These are phyloP conservation scores for Thermomyces lanuginosus DNA, from an alignment of 2,329 filamentous ascomycete genomes.

Conservation along the genomic window DNA sequence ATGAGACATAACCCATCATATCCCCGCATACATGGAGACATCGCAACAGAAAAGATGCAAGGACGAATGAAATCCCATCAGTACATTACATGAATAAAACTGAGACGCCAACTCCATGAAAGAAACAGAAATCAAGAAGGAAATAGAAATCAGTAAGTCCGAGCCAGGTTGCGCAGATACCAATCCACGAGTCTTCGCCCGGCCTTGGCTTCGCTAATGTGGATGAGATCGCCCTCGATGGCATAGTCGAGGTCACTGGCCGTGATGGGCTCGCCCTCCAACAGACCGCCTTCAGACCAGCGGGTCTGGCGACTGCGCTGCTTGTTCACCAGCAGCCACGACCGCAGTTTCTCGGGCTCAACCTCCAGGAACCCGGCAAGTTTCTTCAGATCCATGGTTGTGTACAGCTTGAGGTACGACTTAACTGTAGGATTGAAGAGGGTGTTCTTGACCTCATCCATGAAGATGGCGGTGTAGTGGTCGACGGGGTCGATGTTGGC, in stretches of 20 bases:
- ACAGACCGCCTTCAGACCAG: slow-evolving; percentile 75
- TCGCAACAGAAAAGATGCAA: not conserved
- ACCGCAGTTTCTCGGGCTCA: slow-evolving; percentile 85
- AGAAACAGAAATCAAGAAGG: slow-evolving; percentile 6
- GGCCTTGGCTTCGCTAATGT: slow-evolving; percentile 97
- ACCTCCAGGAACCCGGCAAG: slow-evolving; percentile 94
- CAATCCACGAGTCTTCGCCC: slow-evolving; percentile 94
- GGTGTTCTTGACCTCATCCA: slow-evolving; percentile 99
- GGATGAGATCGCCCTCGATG: slow-evolving; percentile 89
- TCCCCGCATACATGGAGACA: too few species aligned
- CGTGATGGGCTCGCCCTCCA: slow-evolving; percentile 86
- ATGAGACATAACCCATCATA: too few species aligned
- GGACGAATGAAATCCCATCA: slow-evolving; percentile 1
- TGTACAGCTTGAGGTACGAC: slow-evolving; percentile 97
- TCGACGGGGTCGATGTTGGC: slow-evolving; percentile 93
- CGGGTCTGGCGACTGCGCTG: slow-evolving; percentile 92
- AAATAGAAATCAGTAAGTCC: slow-evolving; percentile 56
- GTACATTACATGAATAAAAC: slow-evolving; percentile 3
- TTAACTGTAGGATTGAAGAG: slow-evolving; percentile 96
- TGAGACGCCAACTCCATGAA: slow-evolving; percentile 7
- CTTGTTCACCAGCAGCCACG: slow-evolving; percentile 94
- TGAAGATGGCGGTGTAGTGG: slow-evolving; percentile 94
- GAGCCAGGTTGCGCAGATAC: slow-evolving; percentile 92
- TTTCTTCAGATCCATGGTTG: slow-evolving; percentile 98
- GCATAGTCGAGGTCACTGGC: slow-evolving; percentile 95